These are phyloP conservation scores for Hyphopichia fennica DNA, from an alignment of 1,139 yeast genomes.

Conservation along the genomic window DNA sequence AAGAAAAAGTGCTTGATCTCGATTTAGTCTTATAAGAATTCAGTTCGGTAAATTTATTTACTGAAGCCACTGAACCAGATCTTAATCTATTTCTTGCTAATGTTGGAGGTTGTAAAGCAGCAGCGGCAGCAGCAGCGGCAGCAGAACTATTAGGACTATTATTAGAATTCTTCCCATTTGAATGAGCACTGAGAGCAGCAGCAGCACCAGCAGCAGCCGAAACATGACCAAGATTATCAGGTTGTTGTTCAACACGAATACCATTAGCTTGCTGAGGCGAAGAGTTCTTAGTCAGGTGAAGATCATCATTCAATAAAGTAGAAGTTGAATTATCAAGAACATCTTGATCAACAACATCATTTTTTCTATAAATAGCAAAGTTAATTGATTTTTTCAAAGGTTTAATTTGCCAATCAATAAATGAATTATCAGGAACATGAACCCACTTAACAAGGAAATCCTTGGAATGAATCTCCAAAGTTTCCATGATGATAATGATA, in stretches of 20 bases:
- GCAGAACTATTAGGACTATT: neutral
- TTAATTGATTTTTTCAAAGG: slow-evolving; percentile 84
- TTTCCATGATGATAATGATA: slow-evolving; percentile 55
- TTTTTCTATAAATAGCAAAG: slow-evolving; percentile 56
- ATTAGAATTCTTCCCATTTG: neutral
- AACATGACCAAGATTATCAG: neutral
- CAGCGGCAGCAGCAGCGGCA: slow-evolving; percentile 4
- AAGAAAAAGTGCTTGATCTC: slow-evolving; percentile 33
- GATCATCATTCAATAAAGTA: slow-evolving; percentile 5
- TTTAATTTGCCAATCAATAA: slow-evolving; percentile 76
- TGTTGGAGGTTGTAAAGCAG: slow-evolving; percentile 7
- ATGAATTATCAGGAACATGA: slow-evolving; percentile 64
- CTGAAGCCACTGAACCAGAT: slow-evolving; percentile 38
- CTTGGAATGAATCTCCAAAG: slow-evolving; percentile 85
- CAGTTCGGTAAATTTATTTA: slow-evolving; percentile 35
- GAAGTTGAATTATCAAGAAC: neutral
- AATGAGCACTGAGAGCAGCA: neutral
- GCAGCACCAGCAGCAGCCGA: slow-evolving; percentile 4
- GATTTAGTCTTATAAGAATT: slow-evolving; percentile 34
- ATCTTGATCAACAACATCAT: slow-evolving; percentile 19
- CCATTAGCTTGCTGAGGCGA: neutral
- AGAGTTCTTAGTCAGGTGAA: neutral
- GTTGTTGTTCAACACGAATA: neutral
- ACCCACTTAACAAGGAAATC: slow-evolving; percentile 92
- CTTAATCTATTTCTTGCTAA: slow-evolving; percentile 18